Evolutionary conservation across 2,329 filamentous ascomycete species (phyloP), one percentile per base, ranked within the genome.

Genomic region (Ploettnerulaceae sp.): DNA sequence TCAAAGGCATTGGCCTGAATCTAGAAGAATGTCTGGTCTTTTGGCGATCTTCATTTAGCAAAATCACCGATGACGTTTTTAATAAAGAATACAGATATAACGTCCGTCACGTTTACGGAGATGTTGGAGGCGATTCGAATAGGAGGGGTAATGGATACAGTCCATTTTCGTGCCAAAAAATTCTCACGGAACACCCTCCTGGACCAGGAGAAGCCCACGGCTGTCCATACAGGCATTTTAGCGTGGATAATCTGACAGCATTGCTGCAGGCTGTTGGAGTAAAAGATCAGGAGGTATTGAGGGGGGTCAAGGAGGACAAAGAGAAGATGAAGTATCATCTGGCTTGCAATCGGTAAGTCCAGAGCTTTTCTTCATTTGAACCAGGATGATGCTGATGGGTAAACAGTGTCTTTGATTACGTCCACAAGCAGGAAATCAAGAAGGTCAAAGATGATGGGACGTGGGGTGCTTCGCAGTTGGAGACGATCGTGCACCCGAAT

Each of bases 61-160:
- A 89, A 56, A 81, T 94, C 54, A 90, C 87, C 0, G 93, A 97
- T 61, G 91, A 97, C 61, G 84, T 84, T 26, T 98, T 97, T 76
- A 94, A 94, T 69, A 97, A 96, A 64, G 89, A 96, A 64, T 97
- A 98, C 70, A 79, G 86, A 34, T 98, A 98, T 75, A 97, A 98
- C 65, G 80, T 97, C 48, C 86, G 90, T n/a, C 91, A 98, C 74
- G 68, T 75, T 0, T 98, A 97, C 65, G 93, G 93, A 56, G 91
- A 97, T 60, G 93, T 97, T 0, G 93, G 93, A 45, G 91, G 91
- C 48, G 91, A 97, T 67, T 76, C 82, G 15, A 96, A 95, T 63
- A 79, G 91, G 24, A 80, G 91, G 44, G 86, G 89, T 32, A 79
- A 86, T 45, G 91, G 91, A 15, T 96, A 96, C 65, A 86, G 86